A percentile compares a stretch with the other conserved stretches of the same genome.
Evolutionary conservation across 129 eudicot genomes (phyloP).

Genomic region (Chrysanthemum makinoi): DNA sequence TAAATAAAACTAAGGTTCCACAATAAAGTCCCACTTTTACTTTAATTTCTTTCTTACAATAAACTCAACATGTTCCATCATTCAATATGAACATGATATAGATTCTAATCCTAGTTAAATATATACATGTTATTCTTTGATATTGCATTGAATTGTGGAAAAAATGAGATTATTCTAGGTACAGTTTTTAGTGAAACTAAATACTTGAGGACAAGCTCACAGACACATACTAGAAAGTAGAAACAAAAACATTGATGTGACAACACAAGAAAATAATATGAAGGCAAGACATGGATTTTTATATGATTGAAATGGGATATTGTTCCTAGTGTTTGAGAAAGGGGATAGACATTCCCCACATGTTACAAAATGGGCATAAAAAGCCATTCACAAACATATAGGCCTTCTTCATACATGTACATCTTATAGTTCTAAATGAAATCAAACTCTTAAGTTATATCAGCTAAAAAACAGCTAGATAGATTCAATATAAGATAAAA

Average conservation of each 20-base stretch:
- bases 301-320: slow-evolving; percentile 24
- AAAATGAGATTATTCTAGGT: no score
- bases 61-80: no score
- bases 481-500: background rate
- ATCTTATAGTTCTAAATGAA: background rate
- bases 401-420: slow-evolving; percentile 1
- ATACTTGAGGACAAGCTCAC: background rate
- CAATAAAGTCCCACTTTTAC: no score
- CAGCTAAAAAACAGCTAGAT: background rate
- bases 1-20: no score
- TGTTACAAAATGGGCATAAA: slow-evolving; percentile 19
- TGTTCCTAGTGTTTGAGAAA: slow-evolving; percentile 17
- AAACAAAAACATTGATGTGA: slow-evolving; percentile 32
- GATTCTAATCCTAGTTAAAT: no score
- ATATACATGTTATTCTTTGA: no score
- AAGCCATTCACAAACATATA: slow-evolving; percentile 21
- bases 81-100: no score
- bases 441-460: background rate
- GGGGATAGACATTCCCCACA: slow-evolving; percentile 25
- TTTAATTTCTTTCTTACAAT: no score
- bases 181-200: background rate
- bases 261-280: slow-evolving; percentile 21
- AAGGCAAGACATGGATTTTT: slow-evolving; percentile 14
- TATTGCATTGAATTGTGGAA: no score
- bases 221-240: background rate